These are phyloP conservation scores for Daldinia sp. DNA, from an alignment of 2,329 filamentous ascomycete genomes.

Conservation along the genomic window DNA sequence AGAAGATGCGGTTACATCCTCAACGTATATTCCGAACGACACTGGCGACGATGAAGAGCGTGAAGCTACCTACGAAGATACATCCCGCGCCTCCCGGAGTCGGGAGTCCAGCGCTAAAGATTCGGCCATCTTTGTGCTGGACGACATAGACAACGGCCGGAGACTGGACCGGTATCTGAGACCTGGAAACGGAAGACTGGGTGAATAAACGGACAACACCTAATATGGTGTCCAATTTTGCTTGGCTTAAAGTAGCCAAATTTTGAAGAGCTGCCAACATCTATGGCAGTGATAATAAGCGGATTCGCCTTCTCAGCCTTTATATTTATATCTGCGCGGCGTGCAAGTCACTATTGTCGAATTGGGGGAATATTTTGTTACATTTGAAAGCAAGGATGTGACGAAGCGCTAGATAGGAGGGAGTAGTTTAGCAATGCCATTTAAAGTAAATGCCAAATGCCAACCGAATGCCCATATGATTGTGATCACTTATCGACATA, in stretches of 20 bases:
- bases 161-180: not conserved
- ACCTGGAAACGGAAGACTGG: not conserved
- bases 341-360: not conserved
- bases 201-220: not conserved
- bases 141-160: not conserved
- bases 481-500: not conserved
- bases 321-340: not conserved
- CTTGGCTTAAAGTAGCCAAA: not conserved
- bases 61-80: not conserved
- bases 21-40: not conserved
- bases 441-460: not conserved
- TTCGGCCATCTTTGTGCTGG: conserved; percentile 12
- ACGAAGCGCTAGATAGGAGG: not conserved
- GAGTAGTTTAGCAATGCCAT: not conserved
- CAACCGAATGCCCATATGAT: not conserved
- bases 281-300: not conserved
- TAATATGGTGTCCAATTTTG: not conserved
- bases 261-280: not conserved
- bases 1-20: conserved; percentile 8
- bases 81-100: not conserved
- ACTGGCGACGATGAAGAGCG: conserved; percentile 17
- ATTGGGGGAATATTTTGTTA: not conserved
- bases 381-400: not conserved
- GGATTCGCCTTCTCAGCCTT: not conserved
- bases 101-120: conserved; percentile 7